These are phyloP conservation scores for Geranium rotundifolium DNA, from an alignment of 345 rosid genomes.

Conservation along the genomic window DNA sequence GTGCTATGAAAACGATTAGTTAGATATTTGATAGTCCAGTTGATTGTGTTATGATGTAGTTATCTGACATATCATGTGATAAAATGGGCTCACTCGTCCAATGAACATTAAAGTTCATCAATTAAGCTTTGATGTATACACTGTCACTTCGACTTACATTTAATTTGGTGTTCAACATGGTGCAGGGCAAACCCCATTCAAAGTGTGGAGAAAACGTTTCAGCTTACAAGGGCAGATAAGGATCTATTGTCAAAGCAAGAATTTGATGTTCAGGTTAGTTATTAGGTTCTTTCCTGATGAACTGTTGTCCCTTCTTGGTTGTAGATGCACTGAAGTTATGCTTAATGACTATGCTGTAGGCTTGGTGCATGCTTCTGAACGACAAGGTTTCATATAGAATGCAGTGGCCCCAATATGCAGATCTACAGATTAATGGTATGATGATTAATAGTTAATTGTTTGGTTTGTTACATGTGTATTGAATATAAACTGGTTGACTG, in stretches of 20 bases:
- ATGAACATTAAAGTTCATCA: neutral
- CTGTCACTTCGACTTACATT: neutral
- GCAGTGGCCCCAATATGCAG: constrained; percentile 97
- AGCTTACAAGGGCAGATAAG: constrained; percentile 56
- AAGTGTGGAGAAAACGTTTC: constrained; percentile 61
- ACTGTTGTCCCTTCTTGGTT: neutral
- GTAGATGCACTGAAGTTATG: constrained; percentile 6
- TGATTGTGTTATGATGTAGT: neutral
- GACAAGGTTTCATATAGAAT: constrained; percentile 91
- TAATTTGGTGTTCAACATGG: neutral
- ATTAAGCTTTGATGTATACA: neutral
- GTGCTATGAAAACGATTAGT: too few relatives aligned
- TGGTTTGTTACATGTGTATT: neutral
- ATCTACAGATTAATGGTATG: constrained; percentile 93
- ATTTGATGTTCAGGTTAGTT: constrained; percentile 68
- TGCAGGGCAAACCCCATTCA: constrained; percentile 63
- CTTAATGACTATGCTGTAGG: constrained; percentile 24
- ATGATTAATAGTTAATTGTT: neutral
- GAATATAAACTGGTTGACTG: neutral
- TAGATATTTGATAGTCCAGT: too few relatives aligned
- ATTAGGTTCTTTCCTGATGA: neutral
- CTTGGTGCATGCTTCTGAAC: constrained; percentile 99
- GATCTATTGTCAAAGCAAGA: constrained; percentile 62
- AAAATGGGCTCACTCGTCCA: neutral
- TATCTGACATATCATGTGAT: neutral